Conservation (phyloP, 768 basidiomycete species). For the Pleurotus djamor region DNA sequence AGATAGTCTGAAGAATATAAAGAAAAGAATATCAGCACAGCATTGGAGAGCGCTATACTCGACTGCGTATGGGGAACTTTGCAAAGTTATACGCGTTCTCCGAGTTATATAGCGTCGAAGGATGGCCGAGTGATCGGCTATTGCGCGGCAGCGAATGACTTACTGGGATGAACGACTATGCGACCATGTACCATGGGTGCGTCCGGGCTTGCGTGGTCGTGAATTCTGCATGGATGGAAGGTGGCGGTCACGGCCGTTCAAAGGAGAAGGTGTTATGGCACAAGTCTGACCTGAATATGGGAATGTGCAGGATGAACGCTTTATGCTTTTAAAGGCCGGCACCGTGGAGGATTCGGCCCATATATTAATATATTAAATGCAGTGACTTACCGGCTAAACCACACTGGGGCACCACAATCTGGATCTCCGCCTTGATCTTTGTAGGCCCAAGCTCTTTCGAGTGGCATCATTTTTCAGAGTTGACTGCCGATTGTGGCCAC, state of each 20-base stretch:
- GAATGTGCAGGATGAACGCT: conserved; percentile 5
- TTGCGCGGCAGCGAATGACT: neutral
- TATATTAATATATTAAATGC: conserved; percentile 8
- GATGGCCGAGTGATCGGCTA: neutral
- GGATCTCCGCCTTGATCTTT: conserved; percentile 8
- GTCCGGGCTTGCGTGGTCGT: neutral
- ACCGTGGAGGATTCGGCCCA: conserved; percentile 8
- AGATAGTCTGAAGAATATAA: neutral
- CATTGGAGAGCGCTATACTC: neutral
- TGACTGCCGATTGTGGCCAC: neutral
- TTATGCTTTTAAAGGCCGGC: conserved; percentile 9
- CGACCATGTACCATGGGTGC: neutral
- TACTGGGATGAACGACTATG: conserved; percentile 1
- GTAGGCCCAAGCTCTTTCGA: conserved; percentile 1
- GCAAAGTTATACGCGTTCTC: neutral
- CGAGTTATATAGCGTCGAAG: neutral
- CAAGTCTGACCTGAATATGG: conserved; percentile 7
- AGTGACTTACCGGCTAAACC: conserved; percentile 8
- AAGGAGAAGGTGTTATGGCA: conserved; percentile 6
- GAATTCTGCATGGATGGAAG: neutral
- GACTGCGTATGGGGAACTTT: neutral
- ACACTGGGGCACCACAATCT: conserved; percentile 6
- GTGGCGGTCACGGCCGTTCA: neutral
- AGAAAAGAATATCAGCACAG: neutral
- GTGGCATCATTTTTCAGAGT: neutral